Conservation (phyloP, 345 rosid species). For the Melaleuca alternifolia region DNA sequence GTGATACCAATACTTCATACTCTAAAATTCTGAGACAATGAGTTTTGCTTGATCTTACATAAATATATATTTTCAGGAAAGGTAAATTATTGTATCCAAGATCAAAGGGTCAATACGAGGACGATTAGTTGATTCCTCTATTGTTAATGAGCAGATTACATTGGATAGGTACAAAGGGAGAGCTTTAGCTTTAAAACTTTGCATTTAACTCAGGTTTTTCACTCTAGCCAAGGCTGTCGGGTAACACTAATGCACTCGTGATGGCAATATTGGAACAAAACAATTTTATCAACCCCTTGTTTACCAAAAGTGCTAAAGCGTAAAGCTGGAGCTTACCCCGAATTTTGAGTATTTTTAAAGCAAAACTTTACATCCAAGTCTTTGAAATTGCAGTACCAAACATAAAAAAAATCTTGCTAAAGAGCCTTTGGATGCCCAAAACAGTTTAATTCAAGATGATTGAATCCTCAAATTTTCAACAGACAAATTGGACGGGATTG, state of each 20-base stretch:
- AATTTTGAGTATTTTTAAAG: neutral
- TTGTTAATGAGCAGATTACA: too few relatives aligned
- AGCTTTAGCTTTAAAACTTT: rapidly evolving
- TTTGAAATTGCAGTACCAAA: neutral
- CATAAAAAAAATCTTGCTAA: neutral
- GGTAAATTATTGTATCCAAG: neutral
- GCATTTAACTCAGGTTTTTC: neutral
- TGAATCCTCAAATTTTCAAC: neutral
- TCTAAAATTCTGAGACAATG: neutral
- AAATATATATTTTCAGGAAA: neutral
- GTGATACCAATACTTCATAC: rapidly evolving
- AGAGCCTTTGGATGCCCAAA: neutral
- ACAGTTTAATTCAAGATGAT: neutral
- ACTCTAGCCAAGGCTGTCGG: neutral
- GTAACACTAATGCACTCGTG: neutral
- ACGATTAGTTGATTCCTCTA: neutral
- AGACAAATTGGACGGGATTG: rapidly evolving
- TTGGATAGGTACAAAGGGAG: neutral
- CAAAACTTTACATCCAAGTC: neutral
- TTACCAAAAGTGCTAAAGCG: too few relatives aligned
- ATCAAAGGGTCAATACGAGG: neutral
- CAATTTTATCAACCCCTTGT: neutral
- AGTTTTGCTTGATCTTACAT: neutral
- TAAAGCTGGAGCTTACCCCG: too few relatives aligned
- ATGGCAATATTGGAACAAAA: neutral